Conservation (phyloP, 75 land plant species). For the Picea glauca region DNA sequence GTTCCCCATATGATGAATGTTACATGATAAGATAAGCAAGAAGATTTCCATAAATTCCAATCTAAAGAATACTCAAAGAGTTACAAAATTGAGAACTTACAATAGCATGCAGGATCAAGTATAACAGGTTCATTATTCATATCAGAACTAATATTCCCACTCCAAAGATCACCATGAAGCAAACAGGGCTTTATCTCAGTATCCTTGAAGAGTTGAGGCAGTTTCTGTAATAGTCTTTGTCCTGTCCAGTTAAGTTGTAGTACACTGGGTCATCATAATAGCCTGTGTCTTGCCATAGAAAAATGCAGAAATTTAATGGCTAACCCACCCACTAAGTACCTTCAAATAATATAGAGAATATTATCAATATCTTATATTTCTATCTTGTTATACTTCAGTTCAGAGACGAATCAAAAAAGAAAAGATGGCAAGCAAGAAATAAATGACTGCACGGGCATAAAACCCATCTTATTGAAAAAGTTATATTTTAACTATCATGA, state of each 20-base stretch:
- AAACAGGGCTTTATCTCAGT: slow-evolving; percentile 78
- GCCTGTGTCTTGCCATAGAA: not conserved
- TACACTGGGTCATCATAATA: not conserved
- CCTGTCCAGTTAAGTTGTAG: slow-evolving; percentile 41
- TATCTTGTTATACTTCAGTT: not conserved
- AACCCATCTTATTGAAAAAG: too few relatives aligned
- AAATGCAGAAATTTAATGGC: not conserved
- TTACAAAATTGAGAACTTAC: slow-evolving; percentile 46
- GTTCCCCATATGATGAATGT: too few relatives aligned
- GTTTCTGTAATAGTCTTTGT: slow-evolving; percentile 49
- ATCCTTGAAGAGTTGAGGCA: slow-evolving; percentile 68
- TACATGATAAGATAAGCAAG: too few relatives aligned
- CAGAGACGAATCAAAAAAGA: not conserved
- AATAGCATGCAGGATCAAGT: slow-evolving; percentile 99
- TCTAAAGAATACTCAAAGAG: too few relatives aligned
- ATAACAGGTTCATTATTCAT: slow-evolving; percentile 91
- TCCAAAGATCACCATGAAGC: slow-evolving; percentile 98
- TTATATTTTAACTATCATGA: too few relatives aligned
- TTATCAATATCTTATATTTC: not conserved
- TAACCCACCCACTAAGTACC: not conserved
- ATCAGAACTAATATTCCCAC: slow-evolving; percentile 88
- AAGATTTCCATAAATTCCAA: too few relatives aligned
- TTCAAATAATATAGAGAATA: not conserved
- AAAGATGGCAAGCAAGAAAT: not conserved
- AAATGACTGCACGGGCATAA: not conserved